Evolutionary conservation across 1,284 basidiomycete genomes (phyloP).

Genomic region (Caloboletus inedulis): DNA sequence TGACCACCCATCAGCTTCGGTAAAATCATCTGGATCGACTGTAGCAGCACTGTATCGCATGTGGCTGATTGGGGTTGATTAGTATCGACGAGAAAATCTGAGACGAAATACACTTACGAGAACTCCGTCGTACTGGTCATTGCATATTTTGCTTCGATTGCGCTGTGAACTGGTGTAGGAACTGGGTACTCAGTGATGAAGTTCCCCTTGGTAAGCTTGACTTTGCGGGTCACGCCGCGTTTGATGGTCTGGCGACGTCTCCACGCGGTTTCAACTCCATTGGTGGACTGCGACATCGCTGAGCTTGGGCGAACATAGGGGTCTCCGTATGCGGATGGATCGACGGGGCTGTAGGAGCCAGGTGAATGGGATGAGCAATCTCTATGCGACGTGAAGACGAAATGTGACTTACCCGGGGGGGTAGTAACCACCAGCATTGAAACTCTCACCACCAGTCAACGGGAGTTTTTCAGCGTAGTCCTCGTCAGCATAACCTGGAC

Average conservation of each 20-base stretch:
- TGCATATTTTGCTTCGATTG: conserved; percentile 80
- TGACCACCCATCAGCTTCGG: conserved; percentile 75
- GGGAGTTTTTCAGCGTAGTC: conserved; percentile 72
- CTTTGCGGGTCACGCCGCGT: conserved; percentile 87
- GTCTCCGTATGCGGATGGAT: conserved; percentile 64
- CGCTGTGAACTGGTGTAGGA: conserved; percentile 81
- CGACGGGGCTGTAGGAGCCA: conserved; percentile 44
- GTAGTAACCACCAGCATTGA: conserved; percentile 59
- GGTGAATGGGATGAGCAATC: neutral
- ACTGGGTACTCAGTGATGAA: conserved; percentile 92
- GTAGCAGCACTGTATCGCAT: conserved; percentile 94
- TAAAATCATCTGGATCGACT: conserved; percentile 93
- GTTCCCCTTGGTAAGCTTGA: conserved; percentile 90
- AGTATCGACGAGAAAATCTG: conserved; percentile 4
- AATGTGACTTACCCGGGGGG: conserved; percentile 57
- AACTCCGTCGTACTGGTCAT: conserved; percentile 76
- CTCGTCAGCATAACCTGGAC: conserved; percentile 51
- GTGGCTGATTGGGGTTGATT: conserved; percentile 48
- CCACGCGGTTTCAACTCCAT: conserved; percentile 73
- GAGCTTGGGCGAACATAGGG: conserved; percentile 66
- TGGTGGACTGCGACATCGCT: conserved; percentile 60
- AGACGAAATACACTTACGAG: conserved; percentile 53
- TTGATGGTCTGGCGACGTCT: conserved; percentile 88
- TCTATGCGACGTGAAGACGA: neutral
- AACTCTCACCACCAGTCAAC: conserved; percentile 53